These are phyloP conservation scores for Apiospora arundinis DNA, from an alignment of 2,329 filamentous ascomycete genomes.

Conservation along the genomic window DNA sequence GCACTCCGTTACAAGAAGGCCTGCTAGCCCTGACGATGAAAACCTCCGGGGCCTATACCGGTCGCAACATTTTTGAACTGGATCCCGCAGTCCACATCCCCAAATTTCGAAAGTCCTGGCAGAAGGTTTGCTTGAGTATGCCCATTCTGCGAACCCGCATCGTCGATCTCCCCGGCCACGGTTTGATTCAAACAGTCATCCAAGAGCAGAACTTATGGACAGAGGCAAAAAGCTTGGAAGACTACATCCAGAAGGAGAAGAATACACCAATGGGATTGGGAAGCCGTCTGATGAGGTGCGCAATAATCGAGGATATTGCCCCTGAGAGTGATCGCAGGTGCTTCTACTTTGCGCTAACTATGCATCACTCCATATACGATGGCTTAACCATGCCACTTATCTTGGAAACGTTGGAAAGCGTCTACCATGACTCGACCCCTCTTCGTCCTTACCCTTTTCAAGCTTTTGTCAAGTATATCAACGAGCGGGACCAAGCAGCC, in stretches of 20 bases:
- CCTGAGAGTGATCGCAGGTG: background rate
- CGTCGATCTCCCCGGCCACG: slow-evolving; percentile 21
- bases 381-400: slow-evolving; percentile 8
- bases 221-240: background rate
- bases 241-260: background rate
- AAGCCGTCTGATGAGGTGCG: background rate
- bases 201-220: background rate
- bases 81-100: background rate
- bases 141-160: slow-evolving; percentile 21
- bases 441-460: background rate
- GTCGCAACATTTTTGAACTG: slow-evolving; percentile 27
- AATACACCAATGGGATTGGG: background rate
- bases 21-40: slow-evolving; percentile 8
- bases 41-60: slow-evolving; percentile 35
- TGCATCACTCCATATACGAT: slow-evolving; percentile 20
- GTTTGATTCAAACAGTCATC: slow-evolving; percentile 28
- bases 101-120: background rate
- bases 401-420: background rate
- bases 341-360: slow-evolving; percentile 7
- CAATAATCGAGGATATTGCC: background rate
- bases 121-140: background rate
- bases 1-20: slow-evolving; percentile 21
- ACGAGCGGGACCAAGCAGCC: background rate
- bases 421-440: background rate
- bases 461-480: slow-evolving; percentile 4